Conservation (phyloP, 75 land plant genomes). For the Cupressus sempervirens region DNA sequence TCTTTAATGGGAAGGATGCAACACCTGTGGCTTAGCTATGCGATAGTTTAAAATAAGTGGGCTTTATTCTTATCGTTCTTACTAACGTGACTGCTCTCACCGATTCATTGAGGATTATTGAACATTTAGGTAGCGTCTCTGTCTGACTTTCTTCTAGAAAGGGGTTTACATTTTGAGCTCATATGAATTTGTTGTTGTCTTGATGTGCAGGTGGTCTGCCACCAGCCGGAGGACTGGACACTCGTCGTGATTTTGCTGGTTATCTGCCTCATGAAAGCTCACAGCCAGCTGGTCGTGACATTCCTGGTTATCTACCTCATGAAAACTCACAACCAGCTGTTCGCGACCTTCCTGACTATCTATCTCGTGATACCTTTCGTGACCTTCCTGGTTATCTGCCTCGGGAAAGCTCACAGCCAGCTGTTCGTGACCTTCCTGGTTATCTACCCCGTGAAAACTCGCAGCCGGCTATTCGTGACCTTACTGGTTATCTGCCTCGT, state of each 20-base stretch:
- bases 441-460: slow-evolving; percentile 13
- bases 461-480: slow-evolving; percentile 10
- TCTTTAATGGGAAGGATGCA: neutral
- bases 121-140: neutral
- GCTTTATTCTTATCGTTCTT: neutral
- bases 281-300: slow-evolving; percentile 2
- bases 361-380: neutral
- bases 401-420: slow-evolving; percentile 16
- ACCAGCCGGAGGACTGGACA: neutral
- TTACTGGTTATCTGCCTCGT: slow-evolving; percentile 29
- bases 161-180: neutral
- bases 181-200: neutral
- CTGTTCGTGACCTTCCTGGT: neutral
- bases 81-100: neutral
- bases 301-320: neutral
- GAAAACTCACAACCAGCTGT: slow-evolving; percentile 3
- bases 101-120: neutral
- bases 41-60: neutral
- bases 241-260: slow-evolving; percentile 9
- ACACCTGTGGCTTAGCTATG: neutral
- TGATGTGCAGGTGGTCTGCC: slow-evolving; percentile 5
- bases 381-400: slow-evolving; percentile 4
- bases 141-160: neutral
- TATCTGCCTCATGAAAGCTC: slow-evolving; percentile 16
- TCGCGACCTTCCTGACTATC: neutral